These are phyloP conservation scores for Pilasporangium apinafurcum DNA, from an alignment of 352 stramenopile genomes.

Conservation along the genomic window DNA sequence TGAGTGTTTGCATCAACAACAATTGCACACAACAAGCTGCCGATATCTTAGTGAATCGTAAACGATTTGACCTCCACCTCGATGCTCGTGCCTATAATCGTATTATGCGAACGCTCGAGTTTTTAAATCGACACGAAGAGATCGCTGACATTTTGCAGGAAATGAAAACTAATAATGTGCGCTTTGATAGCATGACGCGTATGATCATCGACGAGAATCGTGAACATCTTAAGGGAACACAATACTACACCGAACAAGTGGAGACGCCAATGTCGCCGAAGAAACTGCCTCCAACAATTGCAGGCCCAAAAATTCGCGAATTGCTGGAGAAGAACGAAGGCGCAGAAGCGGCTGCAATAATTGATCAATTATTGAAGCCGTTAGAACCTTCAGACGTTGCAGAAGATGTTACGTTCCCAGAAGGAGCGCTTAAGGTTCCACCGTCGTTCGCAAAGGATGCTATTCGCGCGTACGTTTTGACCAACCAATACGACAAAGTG, in stretches of 20 bases:
- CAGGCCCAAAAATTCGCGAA: constrained; percentile 40
- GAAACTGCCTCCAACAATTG: constrained; percentile 8
- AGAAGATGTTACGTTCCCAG: constrained; percentile 13
- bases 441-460: constrained; percentile 33
- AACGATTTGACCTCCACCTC: constrained; percentile 64
- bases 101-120: constrained; percentile 67
- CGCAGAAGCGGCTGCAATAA: constrained; percentile 26
- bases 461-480: constrained; percentile 38
- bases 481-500: constrained; percentile 48
- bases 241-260: constrained; percentile 24
- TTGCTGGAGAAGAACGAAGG: constrained; percentile 28
- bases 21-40: constrained; percentile 61
- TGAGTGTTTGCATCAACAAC: constrained; percentile 65
- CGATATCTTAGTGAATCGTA: constrained; percentile 72
- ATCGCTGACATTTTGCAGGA: constrained; percentile 52
- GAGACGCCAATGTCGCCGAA: constrained; percentile 1
- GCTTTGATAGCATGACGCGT: constrained; percentile 52
- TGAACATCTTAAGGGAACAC: constrained; percentile 26
- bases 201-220: constrained; percentile 53
- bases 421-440: constrained; percentile 25
- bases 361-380: constrained; percentile 28
- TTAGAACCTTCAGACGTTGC: constrained; percentile 30
- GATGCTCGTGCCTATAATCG: constrained; percentile 67
- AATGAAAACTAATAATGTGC: constrained; percentile 48
- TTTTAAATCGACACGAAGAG: constrained; percentile 57